Percentiles rank a stretch among this genome's conserved stretches.
Conservation (phyloP, 352 stramenopile species). For the Phytophthora idaei region DNA sequence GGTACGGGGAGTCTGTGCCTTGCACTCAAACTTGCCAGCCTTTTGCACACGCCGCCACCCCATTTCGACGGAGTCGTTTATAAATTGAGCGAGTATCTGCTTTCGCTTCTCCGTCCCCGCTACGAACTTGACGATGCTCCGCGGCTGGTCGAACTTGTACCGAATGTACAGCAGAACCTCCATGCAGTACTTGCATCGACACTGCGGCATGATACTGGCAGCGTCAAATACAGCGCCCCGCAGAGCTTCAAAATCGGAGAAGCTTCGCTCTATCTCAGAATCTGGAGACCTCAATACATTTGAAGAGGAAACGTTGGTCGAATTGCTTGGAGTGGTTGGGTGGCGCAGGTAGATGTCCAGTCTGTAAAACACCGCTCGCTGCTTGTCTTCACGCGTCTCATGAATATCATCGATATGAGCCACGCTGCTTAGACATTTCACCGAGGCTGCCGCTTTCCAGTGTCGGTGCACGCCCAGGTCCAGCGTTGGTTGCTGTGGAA, state of each 20-base stretch:
- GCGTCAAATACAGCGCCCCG: not conserved
- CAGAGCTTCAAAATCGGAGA: not conserved
- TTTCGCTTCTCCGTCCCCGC: not conserved
- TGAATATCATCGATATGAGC: not conserved
- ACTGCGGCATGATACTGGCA: not conserved
- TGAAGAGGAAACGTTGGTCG: not conserved
- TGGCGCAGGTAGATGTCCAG: not conserved
- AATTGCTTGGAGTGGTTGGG: not conserved
- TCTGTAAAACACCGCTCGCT: not conserved
- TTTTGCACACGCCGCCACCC: not conserved
- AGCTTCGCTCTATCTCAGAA: not conserved
- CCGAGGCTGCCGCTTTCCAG: not conserved
- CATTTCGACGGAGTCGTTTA: not conserved
- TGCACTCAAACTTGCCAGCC: not conserved
- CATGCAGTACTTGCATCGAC: not conserved
- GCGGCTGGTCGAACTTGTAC: not conserved
- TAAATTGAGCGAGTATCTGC: not conserved
- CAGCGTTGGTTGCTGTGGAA: not conserved
- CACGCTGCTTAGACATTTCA: not conserved
- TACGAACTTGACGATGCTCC: not conserved
- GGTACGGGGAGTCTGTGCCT: not conserved
- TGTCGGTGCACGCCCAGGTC: not conserved
- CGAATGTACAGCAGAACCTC: not conserved
- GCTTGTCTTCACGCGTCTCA: not conserved
- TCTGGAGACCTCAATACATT: not conserved